Evolutionary conservation across 441 rosid species (phyloP).

Genomic region (Euphorbia celastroides): DNA sequence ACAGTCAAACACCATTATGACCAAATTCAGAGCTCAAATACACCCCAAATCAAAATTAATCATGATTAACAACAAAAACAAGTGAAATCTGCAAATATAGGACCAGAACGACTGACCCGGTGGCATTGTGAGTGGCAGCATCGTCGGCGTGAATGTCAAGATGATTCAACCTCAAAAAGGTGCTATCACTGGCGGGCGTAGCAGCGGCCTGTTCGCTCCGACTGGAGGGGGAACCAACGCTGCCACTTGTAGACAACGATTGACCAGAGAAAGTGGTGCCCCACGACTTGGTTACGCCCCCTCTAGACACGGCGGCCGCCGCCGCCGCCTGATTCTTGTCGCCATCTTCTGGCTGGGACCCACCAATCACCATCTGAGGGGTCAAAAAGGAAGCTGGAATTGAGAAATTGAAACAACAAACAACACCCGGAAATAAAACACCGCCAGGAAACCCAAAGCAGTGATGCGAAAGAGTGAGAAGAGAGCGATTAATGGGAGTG

Average conservation of each 20-base stretch:
- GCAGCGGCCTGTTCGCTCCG: slow-evolving; percentile 60
- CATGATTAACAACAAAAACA: background rate
- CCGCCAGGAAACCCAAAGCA: too few species aligned
- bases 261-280: slow-evolving; percentile 72
- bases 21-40: background rate
- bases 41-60: background rate
- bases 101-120: slow-evolving; percentile 45
- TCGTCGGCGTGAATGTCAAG: slow-evolving; percentile 91
- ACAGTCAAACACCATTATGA: background rate
- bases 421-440: too few species aligned
- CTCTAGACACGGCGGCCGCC: slow-evolving; percentile 23
- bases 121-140: slow-evolving; percentile 74
- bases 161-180: slow-evolving; percentile 60
- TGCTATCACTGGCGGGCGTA: slow-evolving; percentile 69
- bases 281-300: slow-evolving; percentile 61
- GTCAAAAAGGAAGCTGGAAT: background rate
- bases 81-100: background rate
- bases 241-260: slow-evolving; percentile 91
- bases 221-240: slow-evolving; percentile 94
- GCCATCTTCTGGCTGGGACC: slow-evolving; percentile 49
- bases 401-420: background rate
- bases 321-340: slow-evolving; percentile 36
- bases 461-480: too few species aligned
- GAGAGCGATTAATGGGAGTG: background rate
- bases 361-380: slow-evolving; percentile 45